A percentile compares a stretch with the other conserved stretches of the same genome.
These are phyloP conservation scores for Pseudogymnoascus sp. DNA, from an alignment of 2,329 filamentous ascomycete genomes.

Conservation along the genomic window DNA sequence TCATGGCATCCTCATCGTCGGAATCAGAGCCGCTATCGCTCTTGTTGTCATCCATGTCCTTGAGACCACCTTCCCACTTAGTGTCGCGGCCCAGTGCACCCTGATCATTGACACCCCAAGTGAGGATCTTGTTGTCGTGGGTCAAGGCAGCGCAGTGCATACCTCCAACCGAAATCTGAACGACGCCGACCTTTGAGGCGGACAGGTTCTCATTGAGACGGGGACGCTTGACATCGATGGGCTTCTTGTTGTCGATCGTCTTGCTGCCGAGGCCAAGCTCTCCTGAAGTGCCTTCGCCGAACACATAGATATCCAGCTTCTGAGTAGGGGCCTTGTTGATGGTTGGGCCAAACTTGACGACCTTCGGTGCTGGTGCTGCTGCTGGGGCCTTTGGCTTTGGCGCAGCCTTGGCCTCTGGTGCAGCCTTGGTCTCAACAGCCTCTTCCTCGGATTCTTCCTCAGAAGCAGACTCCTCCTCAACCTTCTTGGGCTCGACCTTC, in stretches of 20 bases:
- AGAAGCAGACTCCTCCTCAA: constrained; percentile 1
- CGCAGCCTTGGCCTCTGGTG: constrained; percentile 10
- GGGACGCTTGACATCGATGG: constrained; percentile 66
- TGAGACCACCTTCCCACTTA: constrained; percentile 54
- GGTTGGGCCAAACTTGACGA: constrained; percentile 27
- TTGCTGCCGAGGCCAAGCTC: constrained; percentile 72
- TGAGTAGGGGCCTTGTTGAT: constrained; percentile 58
- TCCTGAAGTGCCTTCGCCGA: constrained; percentile 70
- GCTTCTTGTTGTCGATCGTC: constrained; percentile 49
- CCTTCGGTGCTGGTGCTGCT: constrained; percentile 23
- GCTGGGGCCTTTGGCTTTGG: constrained; percentile 17
- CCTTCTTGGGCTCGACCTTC: constrained; percentile 15
- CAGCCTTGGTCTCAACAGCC: constrained; percentile 1
- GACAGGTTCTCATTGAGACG: constrained; percentile 56
- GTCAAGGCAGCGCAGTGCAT: constrained; percentile 77
- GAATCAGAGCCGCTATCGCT: constrained; percentile 39
- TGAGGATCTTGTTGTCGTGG: constrained; percentile 70
- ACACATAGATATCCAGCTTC: constrained; percentile 67
- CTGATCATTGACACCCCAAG: constrained; percentile 84
- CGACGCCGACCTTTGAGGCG: constrained; percentile 52
- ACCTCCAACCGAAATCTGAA: constrained; percentile 68
- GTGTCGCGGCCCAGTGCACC: constrained; percentile 72
- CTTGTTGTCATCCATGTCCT: constrained; percentile 41
- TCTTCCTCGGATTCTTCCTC: constrained; percentile 6
- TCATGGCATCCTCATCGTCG: constrained; percentile 51